These are phyloP conservation scores for Suillus tomentosus DNA, from an alignment of 768 basidiomycete species.

Conservation along the genomic window DNA sequence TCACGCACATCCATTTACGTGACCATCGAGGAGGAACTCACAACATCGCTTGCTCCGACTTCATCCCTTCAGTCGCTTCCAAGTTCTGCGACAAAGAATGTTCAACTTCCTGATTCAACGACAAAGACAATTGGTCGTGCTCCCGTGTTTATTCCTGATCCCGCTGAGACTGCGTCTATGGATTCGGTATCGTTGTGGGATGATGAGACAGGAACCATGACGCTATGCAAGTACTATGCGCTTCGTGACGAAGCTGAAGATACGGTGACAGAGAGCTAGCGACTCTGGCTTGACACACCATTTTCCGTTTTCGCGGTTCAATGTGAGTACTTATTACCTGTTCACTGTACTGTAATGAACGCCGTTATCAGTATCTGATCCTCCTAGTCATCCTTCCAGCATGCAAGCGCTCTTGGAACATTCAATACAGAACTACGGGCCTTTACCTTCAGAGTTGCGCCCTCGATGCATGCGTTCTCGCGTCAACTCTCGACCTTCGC, in stretches of 20 bases:
- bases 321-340: conserved; percentile 46
- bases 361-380: conserved; percentile 59
- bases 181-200: conserved; percentile 57
- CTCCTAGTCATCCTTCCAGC: conserved; percentile 60
- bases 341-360: conserved; percentile 14
- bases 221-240: conserved; percentile 67
- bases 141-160: conserved; percentile 57
- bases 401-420: conserved; percentile 77
- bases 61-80: conserved; percentile 25
- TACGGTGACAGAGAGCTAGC: conserved; percentile 67
- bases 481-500: conserved; percentile 71
- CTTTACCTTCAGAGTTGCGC: conserved; percentile 72
- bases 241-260: conserved; percentile 68
- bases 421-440: conserved; percentile 69
- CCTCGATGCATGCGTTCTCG: conserved; percentile 63
- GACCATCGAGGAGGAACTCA: conserved; percentile 74
- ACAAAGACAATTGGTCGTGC: conserved; percentile 33
- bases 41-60: conserved; percentile 32
- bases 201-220: conserved; percentile 65
- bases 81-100: conserved; percentile 35
- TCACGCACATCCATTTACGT: conserved; percentile 75
- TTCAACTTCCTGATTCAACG: conserved; percentile 12
- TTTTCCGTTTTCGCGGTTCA: conserved; percentile 72
- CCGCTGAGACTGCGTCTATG: conserved; percentile 48
- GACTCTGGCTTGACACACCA: conserved; percentile 67